Base-by-base conservation (phyloP, 176 grass and related monocot species). In the Aechmea fasciata region DNA sequence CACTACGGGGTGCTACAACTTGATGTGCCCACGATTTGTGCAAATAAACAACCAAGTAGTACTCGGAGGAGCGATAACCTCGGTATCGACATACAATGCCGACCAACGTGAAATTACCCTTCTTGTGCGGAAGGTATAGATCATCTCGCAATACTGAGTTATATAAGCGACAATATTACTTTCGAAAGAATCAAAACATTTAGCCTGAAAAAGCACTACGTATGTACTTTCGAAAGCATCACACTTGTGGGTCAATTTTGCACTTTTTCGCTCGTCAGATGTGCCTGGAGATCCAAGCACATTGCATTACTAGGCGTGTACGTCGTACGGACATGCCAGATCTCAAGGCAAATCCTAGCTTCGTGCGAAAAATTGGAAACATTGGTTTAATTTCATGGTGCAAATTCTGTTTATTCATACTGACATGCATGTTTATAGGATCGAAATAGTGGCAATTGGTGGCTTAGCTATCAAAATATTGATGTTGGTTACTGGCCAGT, bases 401-500 rank as follows among this genome's bases (percentile, higher is more conserved):
- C n/a, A 57, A 5, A 5, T n/a, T n/a, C 1, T 6, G 52, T 1
- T 54, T 55, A n/a, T 15, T 57, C 15, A n/a, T n/a, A 57, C 2
- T 57, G 18, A 57, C n/a, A n/a, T n/a, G n/a, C 53, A 57, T n/a
- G 9, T 53, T 26, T 59, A 26, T 28, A 72, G 69, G 69, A 72
- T 47, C 26, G 52, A 57, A 47, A 18, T 2, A 51, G 24, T 72
- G 69, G 69, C 13, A 41, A 72, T 14, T 72, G 69, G 69, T 72
- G 69, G 69, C 13, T 72, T 51, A 26, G 19, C 9, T 48, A 4
- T 59, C 13, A 52, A 24, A 14, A 4, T 52, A 3, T 14, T 13
- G 11, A 14, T 57, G 13, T 52, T 59, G 69, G 69, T 59, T 72
- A 72, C 24, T 72, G 70, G 70, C 70, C 70, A 6, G 9, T 9